Evolutionary conservation across 1,284 basidiomycete genomes (phyloP).

Genomic region (Ceratobasidium sp.): DNA sequence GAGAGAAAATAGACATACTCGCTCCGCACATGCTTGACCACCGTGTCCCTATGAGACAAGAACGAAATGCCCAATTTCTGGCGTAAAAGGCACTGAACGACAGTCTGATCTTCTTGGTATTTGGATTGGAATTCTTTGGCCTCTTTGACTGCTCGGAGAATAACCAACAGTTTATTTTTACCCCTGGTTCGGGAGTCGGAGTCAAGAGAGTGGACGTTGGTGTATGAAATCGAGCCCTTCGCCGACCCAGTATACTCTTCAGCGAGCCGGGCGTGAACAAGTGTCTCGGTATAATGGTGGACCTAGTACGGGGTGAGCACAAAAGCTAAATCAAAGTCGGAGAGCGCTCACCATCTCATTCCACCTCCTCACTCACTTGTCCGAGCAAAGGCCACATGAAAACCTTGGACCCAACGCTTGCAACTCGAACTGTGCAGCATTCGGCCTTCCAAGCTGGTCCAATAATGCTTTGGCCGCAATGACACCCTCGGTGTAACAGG

Average conservation of each 20-base stretch:
- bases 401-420: slow-evolving; percentile 6
- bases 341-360: slow-evolving; percentile 14
- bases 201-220: background rate
- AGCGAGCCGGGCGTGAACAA: background rate
- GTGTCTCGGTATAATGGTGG: slow-evolving; percentile 12
- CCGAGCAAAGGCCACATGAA: slow-evolving; percentile 13
- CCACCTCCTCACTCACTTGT: background rate
- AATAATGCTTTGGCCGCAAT: background rate
- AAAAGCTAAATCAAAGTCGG: background rate
- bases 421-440: background rate
- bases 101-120: too few relatives aligned
- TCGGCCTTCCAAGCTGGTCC: background rate
- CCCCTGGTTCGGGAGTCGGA: background rate
- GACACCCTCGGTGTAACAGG: background rate
- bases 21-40: background rate
- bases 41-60: background rate
- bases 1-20: background rate
- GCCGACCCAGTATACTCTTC: background rate
- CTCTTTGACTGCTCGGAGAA: background rate
- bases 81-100: background rate
- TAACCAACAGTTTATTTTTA: slow-evolving; percentile 3
- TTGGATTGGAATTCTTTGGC: background rate
- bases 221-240: background rate
- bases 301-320: background rate
- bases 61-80: background rate